Percentiles rank a stretch among this genome's conserved stretches.
phyloP scores from a whole-genome alignment of 192 early-diverging fungal genomes.

The Neocallimastix lanati region DNA sequence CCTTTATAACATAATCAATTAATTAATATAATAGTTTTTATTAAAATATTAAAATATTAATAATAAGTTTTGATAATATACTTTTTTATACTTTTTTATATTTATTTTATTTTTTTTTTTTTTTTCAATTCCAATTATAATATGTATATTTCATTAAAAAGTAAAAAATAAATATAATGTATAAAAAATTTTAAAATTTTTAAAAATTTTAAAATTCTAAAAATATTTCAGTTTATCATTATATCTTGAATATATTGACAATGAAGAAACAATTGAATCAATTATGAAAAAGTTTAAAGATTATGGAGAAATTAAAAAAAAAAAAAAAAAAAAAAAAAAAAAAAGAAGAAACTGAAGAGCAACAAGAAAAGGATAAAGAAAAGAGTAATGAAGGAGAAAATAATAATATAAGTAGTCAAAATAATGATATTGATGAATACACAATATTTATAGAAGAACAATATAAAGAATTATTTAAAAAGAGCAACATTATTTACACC shows the following conservation, averaged over 20 bases:
- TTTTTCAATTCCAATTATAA: too few species aligned
- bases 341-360: constrained; percentile 50
- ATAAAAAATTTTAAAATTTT: too few species aligned
- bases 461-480: constrained; percentile 76
- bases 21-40: too few species aligned
- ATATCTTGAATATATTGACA: constrained; percentile 93
- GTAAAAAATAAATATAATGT: too few species aligned
- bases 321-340: constrained; percentile 73
- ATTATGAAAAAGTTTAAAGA: constrained; percentile 99
- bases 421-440: constrained; percentile 6
- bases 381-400: neutral
- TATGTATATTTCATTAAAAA: too few species aligned
- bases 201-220: too few species aligned
- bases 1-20: too few species aligned
- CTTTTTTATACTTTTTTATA: too few species aligned
- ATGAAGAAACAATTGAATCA: constrained; percentile 83
- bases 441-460: constrained; percentile 47
- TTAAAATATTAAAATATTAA: too few species aligned
- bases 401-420: neutral
- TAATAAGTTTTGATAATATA: too few species aligned
- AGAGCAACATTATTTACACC: constrained; percentile 76
- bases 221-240: constrained; percentile 22
- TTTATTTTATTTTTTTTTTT: too few species aligned
- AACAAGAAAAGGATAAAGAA: neutral
- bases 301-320: too few species aligned